Conservation (phyloP, 2,329 filamentous ascomycete species). For the Diaporthe destruens region DNA sequence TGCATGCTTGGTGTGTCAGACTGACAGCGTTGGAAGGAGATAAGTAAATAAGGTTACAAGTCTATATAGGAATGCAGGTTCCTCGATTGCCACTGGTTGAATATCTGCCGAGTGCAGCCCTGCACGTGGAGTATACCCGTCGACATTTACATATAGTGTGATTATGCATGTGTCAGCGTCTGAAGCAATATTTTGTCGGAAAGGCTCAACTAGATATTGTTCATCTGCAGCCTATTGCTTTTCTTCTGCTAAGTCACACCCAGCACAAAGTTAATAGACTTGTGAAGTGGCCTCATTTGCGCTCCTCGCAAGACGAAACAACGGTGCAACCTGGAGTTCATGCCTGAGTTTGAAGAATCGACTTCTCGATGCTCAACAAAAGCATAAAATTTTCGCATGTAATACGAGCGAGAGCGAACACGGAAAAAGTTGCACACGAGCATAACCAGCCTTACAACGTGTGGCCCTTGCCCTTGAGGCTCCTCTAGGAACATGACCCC, state of each 20-base stretch:
- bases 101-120: neutral
- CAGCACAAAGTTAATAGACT: neutral
- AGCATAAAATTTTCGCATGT: neutral
- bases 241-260: conserved; percentile 20
- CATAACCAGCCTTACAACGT: neutral
- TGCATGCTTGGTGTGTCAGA: conserved; percentile 13
- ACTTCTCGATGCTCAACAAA: conserved; percentile 1
- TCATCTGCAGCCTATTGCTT: neutral
- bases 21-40: too few relatives aligned
- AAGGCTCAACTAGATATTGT: neutral
- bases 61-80: neutral
- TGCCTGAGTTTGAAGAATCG: neutral
- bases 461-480: neutral
- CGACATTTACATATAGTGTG: conserved; percentile 6
- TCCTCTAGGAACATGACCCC: neutral
- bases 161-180: conserved; percentile 11
- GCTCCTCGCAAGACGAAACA: conserved; percentile 16
- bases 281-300: conserved; percentile 7
- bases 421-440: conserved; percentile 25
- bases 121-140: conserved; percentile 1
- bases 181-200: neutral
- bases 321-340: conserved; percentile 16
- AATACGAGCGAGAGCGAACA: conserved; percentile 30
- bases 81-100: neutral
- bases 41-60: neutral